phyloP scores from a whole-genome alignment of 768 basidiomycete species.

The Lactarius tabidus region DNA sequence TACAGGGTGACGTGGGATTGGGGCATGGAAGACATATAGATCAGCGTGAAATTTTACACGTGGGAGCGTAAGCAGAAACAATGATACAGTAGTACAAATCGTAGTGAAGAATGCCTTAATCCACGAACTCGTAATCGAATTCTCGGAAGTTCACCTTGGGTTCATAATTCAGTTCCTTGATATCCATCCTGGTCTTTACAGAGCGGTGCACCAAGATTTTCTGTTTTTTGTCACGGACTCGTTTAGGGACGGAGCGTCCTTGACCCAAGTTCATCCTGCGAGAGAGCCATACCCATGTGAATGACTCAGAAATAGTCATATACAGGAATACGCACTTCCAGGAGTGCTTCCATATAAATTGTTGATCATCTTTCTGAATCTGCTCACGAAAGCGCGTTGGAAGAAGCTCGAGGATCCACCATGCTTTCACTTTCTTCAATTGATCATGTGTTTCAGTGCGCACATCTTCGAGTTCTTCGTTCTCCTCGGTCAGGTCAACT shows the following conservation, averaged over 20 bases:
- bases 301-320: neutral
- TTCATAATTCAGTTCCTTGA: slow-evolving; percentile 30
- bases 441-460: slow-evolving; percentile 53
- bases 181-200: slow-evolving; percentile 15
- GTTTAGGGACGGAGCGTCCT: slow-evolving; percentile 1
- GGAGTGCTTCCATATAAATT: neutral
- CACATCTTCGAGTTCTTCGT: slow-evolving; percentile 60
- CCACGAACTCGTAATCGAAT: slow-evolving; percentile 27
- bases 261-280: slow-evolving; percentile 8
- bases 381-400: slow-evolving; percentile 24
- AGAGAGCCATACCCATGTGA: neutral
- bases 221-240: neutral
- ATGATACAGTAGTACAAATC: neutral
- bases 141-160: slow-evolving; percentile 31
- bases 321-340: slow-evolving; percentile 5
- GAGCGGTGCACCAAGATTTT: slow-evolving; percentile 9
- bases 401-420: slow-evolving; percentile 65
- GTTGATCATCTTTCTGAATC: neutral
- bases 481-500: slow-evolving; percentile 41
- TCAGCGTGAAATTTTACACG: no score
- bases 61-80: neutral
- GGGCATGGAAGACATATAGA: neutral
- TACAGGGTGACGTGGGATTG: neutral
- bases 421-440: slow-evolving; percentile 41
- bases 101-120: slow-evolving; percentile 17